phyloP scores from a whole-genome alignment of 2,329 filamentous ascomycete species.

The Blumeriella jaapii region DNA sequence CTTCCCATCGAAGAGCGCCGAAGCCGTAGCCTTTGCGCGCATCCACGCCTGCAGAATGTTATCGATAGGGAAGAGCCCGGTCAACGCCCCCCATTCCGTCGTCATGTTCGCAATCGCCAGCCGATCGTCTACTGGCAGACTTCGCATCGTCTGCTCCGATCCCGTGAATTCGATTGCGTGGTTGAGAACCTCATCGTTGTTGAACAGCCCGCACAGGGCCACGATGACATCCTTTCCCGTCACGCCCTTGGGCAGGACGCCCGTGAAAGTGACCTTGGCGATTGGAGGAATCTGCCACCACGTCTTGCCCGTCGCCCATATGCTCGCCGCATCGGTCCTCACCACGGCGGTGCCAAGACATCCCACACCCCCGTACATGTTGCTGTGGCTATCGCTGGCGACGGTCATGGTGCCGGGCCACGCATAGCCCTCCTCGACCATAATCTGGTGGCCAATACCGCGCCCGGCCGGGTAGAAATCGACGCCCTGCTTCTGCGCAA shows the following conservation, averaged over 20 bases:
- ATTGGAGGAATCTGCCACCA: constrained; percentile 88
- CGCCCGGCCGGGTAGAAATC: constrained; percentile 65
- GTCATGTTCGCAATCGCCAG: constrained; percentile 73
- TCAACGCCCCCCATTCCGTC: constrained; percentile 66
- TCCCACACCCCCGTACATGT: constrained; percentile 74
- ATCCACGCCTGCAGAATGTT: constrained; percentile 60
- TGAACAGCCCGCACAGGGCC: constrained; percentile 76
- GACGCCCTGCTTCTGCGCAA: constrained; percentile 67
- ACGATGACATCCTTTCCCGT: constrained; percentile 93
- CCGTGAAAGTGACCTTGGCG: constrained; percentile 67
- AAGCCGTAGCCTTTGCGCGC: constrained; percentile 60
- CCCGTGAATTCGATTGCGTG: constrained; percentile 84
- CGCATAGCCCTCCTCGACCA: constrained; percentile 73
- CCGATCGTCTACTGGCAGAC: constrained; percentile 59
- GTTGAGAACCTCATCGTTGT: constrained; percentile 80
- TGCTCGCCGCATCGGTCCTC: constrained; percentile 73
- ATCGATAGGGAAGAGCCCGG: constrained; percentile 74
- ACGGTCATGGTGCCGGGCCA: constrained; percentile 82
- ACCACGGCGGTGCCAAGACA: constrained; percentile 73
- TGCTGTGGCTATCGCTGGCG: constrained; percentile 66
- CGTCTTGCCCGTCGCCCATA: constrained; percentile 72
- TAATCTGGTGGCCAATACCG: constrained; percentile 85
- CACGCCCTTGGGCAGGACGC: constrained; percentile 64
- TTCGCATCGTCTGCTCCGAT: constrained; percentile 62
- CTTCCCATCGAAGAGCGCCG: constrained; percentile 45